Base-by-base conservation (phyloP, 83 land plant genomes). In the Diphasiastrum complanatum region DNA sequence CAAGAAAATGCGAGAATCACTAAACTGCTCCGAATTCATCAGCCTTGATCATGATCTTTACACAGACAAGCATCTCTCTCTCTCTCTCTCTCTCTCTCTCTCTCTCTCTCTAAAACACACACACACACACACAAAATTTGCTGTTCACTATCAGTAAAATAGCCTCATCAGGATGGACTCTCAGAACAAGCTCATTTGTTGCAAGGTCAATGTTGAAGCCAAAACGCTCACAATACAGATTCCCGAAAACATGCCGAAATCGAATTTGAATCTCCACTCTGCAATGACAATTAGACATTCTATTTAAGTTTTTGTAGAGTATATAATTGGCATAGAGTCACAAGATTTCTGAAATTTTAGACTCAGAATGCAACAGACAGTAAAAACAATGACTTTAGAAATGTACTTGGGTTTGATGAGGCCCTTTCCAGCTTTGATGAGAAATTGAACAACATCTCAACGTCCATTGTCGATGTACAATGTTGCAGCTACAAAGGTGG, bases 401-500 rank as follows among this genome's bases (percentile, higher is more conserved):
- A n/a, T 27, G 33, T 52, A 64, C 72, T 68, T 71, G 66, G 64
- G 53, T 48, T 72, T 65, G 23, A 62, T 66, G 33, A 82, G 78
- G 51, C 71, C 77, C 48, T 70, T 75, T 14, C 91, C 91, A 57
- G 86, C 75, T 64, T 82, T 82, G 61, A 85, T 83, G 12, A 85
- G 68, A 36, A 85, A 82, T 1, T 86, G 90, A 22, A 85, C 90
- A 19, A 86, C 90, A 58, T 85, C 90, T 86, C 90, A 85, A 35
- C 90, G 71, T 41, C 78, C 84, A 75, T 82, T 83, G 23, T 82
- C 84, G 47, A 85, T 85, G 55, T 68, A 85, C 3, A 85, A 70
- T 6, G 81, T 86, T 72, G 83, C 86, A 31, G 90, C 90, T 38
- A 74, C 66, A 61, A 83, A 85, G n/a, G 90, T 85, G 36, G 86